Percentiles rank a stretch among this genome's conserved stretches.
Evolutionary conservation across 768 basidiomycete species (phyloP).

Genomic region (Rhodotorula babjevae): DNA sequence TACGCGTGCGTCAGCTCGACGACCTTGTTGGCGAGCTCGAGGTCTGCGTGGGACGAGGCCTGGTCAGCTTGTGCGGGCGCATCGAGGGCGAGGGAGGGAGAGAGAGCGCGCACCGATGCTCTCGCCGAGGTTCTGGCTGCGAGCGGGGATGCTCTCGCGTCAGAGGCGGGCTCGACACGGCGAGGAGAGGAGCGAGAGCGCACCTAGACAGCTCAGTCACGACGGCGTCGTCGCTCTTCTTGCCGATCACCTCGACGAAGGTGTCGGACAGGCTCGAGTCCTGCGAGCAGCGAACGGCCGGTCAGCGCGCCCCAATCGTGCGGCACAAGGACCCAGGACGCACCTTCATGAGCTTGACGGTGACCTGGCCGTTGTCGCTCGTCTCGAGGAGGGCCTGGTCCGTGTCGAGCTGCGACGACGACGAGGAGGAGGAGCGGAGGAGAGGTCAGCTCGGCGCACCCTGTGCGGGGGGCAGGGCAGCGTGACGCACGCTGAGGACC

Average conservation of each 20-base stretch:
- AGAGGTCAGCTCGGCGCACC: constrained; percentile 8
- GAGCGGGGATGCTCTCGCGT: not conserved
- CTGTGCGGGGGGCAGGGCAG: too few relatives aligned
- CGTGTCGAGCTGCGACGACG: constrained; percentile 15
- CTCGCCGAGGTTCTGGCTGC: constrained; percentile 30
- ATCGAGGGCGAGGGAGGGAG: not conserved
- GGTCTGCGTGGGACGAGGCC: not conserved
- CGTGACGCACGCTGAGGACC: constrained; percentile 25
- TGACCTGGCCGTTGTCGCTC: constrained; percentile 22
- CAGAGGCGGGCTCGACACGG: not conserved
- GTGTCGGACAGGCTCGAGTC: not conserved
- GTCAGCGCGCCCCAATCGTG: too few relatives aligned
- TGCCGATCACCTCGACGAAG: constrained; percentile 33
- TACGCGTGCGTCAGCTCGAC: constrained; percentile 28
- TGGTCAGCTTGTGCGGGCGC: not conserved
- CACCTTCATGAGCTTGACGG: constrained; percentile 12
- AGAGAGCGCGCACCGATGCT: constrained; percentile 11
- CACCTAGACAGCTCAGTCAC: constrained; percentile 22
- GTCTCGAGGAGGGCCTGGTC: constrained; percentile 14
- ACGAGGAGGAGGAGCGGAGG: too few relatives aligned
- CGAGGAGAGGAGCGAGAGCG: not conserved
- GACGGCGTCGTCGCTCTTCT: not conserved
- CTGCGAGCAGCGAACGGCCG: too few relatives aligned
- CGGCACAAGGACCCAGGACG: too few relatives aligned
- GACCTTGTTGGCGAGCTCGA: constrained; percentile 24